Base-by-base conservation (phyloP, 345 rosid species). In the Raphanus sativus region DNA sequence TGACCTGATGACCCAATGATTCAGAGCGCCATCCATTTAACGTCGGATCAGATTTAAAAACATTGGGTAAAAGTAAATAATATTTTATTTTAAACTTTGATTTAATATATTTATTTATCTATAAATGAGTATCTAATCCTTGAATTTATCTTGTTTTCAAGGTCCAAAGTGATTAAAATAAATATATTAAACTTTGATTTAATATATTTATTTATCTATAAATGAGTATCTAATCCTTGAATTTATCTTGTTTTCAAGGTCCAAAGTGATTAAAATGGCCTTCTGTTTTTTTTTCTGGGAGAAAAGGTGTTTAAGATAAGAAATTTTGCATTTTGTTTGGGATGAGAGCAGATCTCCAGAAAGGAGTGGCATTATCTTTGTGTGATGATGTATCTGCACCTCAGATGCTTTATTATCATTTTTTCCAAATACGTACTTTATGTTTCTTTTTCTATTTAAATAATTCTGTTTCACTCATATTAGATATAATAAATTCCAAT, bases 301-400 rank as follows among this genome's bases (percentile, higher is more conserved):
- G 6, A 15, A 65, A 65, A 30, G 10, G 40, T 8, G 34, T 71
- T 71, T 32, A 71, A 71, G 55, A 71, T 58, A 66, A 65, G 71
- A 77, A 77, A 70, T 12, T n/a, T n/a, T n/a, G n/a, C n/a, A n/a
- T n/a, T n/a, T 78, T 78, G 77, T 66, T 78, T 59, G 77, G 81
- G 81, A 72, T 78, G 77, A 16, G 81, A 72, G 81, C 81, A 77
- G 66, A 71, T 71, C 73, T 71, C 77, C 81, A 26, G n/a, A 78
- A 78, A 66, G 77, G 68, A 77, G 73, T 71, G 72, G 34, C 81
- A 66, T 66, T 78, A 72, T 78, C 81, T 78, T 56, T 56, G 75
- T 63, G 56, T 54, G 80, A 70, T 78, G 77, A 21, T 21, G 21
- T 58, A 59, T 71, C 77, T 65, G 77, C 70, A 66, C 81, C 81